phyloP scores from a whole-genome alignment of 371 early-diverging fungal genomes.

The Mortierella sp. region DNA sequence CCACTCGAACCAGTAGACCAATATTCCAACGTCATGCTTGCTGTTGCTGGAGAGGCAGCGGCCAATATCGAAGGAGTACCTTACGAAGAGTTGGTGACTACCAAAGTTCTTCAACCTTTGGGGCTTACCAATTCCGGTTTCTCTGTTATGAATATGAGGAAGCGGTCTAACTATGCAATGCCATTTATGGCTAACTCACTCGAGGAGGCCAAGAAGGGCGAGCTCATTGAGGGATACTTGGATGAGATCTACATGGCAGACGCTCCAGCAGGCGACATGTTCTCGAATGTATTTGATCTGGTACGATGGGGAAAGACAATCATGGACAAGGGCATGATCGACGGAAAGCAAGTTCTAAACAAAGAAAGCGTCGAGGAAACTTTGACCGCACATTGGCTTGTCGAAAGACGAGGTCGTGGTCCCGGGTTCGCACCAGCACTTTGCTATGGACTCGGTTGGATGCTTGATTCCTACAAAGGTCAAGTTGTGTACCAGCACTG shows the following conservation, averaged over 20 bases:
- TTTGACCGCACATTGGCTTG: constrained; percentile 5
- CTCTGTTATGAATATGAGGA: neutral
- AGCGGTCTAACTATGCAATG: constrained; percentile 10
- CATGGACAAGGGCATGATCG: constrained; percentile 8
- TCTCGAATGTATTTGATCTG: constrained; percentile 18
- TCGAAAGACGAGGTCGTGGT: neutral
- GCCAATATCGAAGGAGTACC: constrained; percentile 2
- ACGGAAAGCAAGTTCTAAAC: constrained; percentile 26
- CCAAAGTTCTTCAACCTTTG: constrained; percentile 7
- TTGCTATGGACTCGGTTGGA: constrained; percentile 14
- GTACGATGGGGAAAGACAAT: constrained; percentile 1
- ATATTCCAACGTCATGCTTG: constrained; percentile 12
- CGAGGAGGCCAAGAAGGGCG: constrained; percentile 11
- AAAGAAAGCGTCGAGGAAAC: constrained; percentile 11
- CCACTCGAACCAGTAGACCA: neutral
- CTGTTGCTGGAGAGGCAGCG: constrained; percentile 17
- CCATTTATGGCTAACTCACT: neutral
- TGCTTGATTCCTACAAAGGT: constrained; percentile 17
- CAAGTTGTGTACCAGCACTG: constrained; percentile 10
- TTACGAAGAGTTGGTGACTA: constrained; percentile 7
- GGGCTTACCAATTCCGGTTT: constrained; percentile 12
- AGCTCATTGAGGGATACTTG: constrained; percentile 2
- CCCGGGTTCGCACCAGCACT: constrained; percentile 6
- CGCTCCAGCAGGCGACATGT: constrained; percentile 24
- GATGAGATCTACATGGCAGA: neutral